Evolutionary conservation across 1,284 basidiomycete species (phyloP), one percentile per base, ranked within the genome.

Genomic region (Stygiomarasmius scandens): DNA sequence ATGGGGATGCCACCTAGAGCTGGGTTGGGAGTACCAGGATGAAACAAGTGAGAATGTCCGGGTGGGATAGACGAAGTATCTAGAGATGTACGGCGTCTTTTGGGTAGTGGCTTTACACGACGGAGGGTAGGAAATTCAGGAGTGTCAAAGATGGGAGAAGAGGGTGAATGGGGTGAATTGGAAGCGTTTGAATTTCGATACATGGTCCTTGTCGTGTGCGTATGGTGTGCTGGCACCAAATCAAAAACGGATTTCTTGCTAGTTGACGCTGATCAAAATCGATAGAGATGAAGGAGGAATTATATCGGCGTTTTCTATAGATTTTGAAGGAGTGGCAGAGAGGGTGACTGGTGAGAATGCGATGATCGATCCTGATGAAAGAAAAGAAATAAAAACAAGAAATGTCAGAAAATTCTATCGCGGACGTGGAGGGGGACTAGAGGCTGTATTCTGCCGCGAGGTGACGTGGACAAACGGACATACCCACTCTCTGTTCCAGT

Each of bases 101-200:
- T 90, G 38, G 89, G 90, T 49, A 92, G 78, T 23, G 89, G 89
- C 68, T 90, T 90, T 62, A 89, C 79, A 61, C 84, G 77, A 62
- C 89, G 77, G 59, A 85, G 73, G 29, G 81, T 70, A 43, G 83
- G 80, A 64, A 84, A 80, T 65, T 87, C 85, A 61, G 83, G 79
- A 55, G 78, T 74, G 73, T 86, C 85, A 74, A 86, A 84, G 61
- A 80, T 74, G 55, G 85, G 79, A 58, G 84, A 82, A 66, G 58
- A 56, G 14, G 34, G 34, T 34, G 49, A 36, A 16, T 32, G 49
- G 19, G 12, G 8, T 19, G 34, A 34, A 14, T 32, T 20, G 27
- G 22, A 36, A 51, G 22, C 10, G 24, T 19, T 25, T 47, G 53
- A 41, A 27, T 58, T 56, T 32, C 55, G 48, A 22, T 52, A 56